Base-by-base conservation (phyloP, 163 green algal species). In the Scenedesmus sp. region DNA sequence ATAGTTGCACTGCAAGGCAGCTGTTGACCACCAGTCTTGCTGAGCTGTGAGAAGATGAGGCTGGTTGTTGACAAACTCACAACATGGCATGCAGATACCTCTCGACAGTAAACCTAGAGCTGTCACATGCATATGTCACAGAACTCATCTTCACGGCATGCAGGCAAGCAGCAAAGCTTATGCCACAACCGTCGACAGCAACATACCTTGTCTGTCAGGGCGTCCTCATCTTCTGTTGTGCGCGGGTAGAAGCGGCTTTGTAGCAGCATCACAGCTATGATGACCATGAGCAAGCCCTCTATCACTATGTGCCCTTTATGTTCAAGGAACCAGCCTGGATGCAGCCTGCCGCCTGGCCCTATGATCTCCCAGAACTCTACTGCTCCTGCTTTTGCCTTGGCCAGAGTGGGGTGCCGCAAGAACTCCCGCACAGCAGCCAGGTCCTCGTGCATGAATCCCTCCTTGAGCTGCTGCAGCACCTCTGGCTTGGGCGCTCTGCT, bases 181-280 rank as follows among this genome's bases (percentile, higher is more conserved):
- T 72, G 51, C 65, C 65, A 40, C 30, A 76, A 76, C 65, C 2
- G 65, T 30, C 30, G 40, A 12, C 73, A 73, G 40, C 87, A 24
- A 56, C 92, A 49, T 72, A 96, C 97, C 96, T 97, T 95, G 15
- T 99, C 96, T 2, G 96, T 98, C 5, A 99, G 93, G 0, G 91
- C 92, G 46, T 95, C 93, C 24, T 96, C 91, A 43, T 94, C 88
- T 37, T 94, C 87, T 13, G 76, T 87, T 4, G 89, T 44, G 15
- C 49, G 89, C 0, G 97, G 96, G 35, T 96, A 97, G 87, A 96
- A 98, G 46, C 91, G 94, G 53, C 94, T 95, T 85, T 98, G 96
- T 7, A 98, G 79, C 5, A 99, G 93, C 35, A 99, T 95, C 85
- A 97, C 97, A 1, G 94, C 33, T 90, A 99, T 99, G 59, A 97